Conservation (phyloP, 2,329 filamentous ascomycete genomes). For the Decorospora gaudefroyi region DNA sequence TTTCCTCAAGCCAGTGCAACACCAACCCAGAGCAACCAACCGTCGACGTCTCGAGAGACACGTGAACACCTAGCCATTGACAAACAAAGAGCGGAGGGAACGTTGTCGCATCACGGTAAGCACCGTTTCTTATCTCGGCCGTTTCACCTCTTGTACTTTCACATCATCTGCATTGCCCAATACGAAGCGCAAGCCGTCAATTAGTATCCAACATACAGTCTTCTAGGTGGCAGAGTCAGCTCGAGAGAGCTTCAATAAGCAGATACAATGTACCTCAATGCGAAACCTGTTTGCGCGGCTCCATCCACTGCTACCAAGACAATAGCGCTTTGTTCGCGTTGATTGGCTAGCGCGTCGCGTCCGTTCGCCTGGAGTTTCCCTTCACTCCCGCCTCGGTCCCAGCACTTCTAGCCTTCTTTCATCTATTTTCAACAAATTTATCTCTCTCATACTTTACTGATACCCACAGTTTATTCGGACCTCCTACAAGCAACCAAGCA, state of each 20-base stretch:
- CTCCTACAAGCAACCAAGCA: not conserved
- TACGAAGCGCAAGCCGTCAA: constrained; percentile 8
- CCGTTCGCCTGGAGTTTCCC: constrained; percentile 20
- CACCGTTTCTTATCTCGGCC: not conserved
- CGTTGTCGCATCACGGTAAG: constrained; percentile 4
- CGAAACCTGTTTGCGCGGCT: constrained; percentile 8
- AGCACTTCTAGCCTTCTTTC: constrained; percentile 12
- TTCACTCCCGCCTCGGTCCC: constrained; percentile 16
- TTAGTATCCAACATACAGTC: constrained; percentile 18
- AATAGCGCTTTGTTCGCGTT: constrained; percentile 14
- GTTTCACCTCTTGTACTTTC: not conserved
- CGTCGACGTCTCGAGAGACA: not conserved
- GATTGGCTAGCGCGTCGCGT: constrained; percentile 32
- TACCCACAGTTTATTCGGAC: constrained; percentile 18
- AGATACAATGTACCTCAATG: constrained; percentile 27
- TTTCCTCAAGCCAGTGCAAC: constrained; percentile 6
- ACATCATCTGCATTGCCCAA: constrained; percentile 10
- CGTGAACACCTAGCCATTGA: not conserved
- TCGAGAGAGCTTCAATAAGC: constrained; percentile 13
- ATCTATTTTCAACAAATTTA: constrained; percentile 9
- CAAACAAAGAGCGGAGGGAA: not conserved
- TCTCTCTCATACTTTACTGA: constrained; percentile 16
- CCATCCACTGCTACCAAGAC: constrained; percentile 8
- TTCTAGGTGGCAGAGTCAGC: constrained; percentile 17
- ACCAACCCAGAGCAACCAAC: not conserved